Evolutionary conservation across 106 monocot species (phyloP), one percentile per base, ranked within the genome.

Genomic region (Dioscorea alata): DNA sequence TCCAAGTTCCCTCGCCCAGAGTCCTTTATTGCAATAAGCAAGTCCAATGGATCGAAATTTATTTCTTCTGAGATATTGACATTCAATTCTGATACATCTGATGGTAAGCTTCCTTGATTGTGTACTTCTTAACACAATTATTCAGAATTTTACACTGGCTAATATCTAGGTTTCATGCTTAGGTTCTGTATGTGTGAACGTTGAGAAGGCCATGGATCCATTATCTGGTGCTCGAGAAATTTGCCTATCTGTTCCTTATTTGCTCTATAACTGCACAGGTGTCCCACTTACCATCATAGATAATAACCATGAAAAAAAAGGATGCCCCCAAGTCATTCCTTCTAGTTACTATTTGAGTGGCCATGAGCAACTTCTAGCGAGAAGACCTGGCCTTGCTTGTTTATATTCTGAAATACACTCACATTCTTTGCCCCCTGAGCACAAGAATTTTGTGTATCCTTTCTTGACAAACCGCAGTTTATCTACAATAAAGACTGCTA

Each of bases 191-290:
- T 85, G 57, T 82, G 62, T 99, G 28, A 85, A 49, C 12, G 68
- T 92, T 63, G 97, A 99, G 70, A 99, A 87, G 80, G 57, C 78
- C 62, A 77, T 99, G 84, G 87, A 99, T 83, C 85, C 74, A 58
- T 79, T 64, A n/a, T 90, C 74, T 71, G 90, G 92, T 73, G 92
- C 89, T 33, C 71, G 97, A 67, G 92, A 99, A 77, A 77, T 99
- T 42, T 77, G 76, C 67, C 74, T 92, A 24, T 89, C 78, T 66
- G 92, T 87, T 76, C 81, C 97, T 23, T 99, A 87, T 70, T 81
- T 99, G 69, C 25, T 99, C 57, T 92, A 99, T 71, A 99, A 99
- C 69, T 99, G 86, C 64, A 90, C 87, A 17, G 87, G 84, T 74
- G 42, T 90, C 23, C 54, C 72, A 50, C 76, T 99, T 69, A 61